Evolutionary conservation across 305 asterid species (phyloP).

Genomic region (Rubia occidens): DNA sequence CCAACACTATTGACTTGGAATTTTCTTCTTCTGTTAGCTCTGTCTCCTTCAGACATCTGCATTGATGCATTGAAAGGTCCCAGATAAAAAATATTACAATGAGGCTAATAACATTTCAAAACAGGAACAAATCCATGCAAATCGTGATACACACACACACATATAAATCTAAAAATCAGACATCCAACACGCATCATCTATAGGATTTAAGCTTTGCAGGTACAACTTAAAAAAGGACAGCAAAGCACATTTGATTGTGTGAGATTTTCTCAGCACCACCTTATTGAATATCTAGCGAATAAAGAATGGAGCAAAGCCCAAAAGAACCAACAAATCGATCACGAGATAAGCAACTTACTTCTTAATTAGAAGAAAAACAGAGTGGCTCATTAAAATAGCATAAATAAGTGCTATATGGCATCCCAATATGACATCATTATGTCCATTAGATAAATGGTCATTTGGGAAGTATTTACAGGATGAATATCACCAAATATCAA

Average conservation of each 20-base stretch:
- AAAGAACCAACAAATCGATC: not conserved
- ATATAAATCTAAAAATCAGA: not conserved
- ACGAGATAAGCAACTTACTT: not conserved
- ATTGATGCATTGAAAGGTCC: constrained; percentile 13
- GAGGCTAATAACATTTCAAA: not conserved
- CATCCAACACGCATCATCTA: not conserved
- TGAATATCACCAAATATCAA: not conserved
- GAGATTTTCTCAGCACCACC: not conserved
- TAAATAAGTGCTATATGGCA: not conserved
- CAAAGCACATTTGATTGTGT: not conserved
- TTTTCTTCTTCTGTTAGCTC: constrained; percentile 15
- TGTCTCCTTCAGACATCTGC: constrained; percentile 27
- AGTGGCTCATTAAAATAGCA: not conserved
- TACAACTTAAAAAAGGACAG: not conserved
- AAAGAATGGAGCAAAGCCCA: not conserved
- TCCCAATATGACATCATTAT: not conserved
- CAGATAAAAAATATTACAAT: constrained; percentile 6
- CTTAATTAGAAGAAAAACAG: not conserved
- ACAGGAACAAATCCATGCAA: not conserved
- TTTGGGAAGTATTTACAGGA: not conserved
- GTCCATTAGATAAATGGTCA: not conserved
- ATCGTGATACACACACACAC: not conserved
- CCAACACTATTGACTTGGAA: constrained; percentile 10
- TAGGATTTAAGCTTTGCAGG: not conserved
- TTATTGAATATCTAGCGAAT: not conserved